These are phyloP conservation scores for Solanum commersonii DNA, from an alignment of 257 asterid genomes.

Conservation along the genomic window DNA sequence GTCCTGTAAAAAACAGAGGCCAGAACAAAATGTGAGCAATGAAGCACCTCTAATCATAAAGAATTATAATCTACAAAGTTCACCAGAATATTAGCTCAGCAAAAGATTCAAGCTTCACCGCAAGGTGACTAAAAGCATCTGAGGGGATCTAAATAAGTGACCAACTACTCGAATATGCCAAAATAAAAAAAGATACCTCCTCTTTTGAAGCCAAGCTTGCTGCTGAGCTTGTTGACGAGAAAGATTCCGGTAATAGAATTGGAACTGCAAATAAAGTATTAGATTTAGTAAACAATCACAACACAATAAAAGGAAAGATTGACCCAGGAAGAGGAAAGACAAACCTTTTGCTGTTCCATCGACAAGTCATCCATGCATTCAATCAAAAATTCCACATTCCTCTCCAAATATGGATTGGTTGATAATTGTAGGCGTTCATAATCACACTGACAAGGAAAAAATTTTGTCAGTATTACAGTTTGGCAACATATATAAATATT, in stretches of 20 bases:
- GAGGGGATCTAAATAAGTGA: neutral
- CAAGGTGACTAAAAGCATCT: neutral
- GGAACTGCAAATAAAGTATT: conserved; percentile 46
- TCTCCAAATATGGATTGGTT: conserved; percentile 68
- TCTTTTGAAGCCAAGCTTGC: conserved; percentile 95
- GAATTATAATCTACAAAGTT: neutral
- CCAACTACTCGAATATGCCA: neutral
- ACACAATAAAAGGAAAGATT: neutral
- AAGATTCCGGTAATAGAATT: conserved; percentile 82
- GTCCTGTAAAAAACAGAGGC: conserved; percentile 34
- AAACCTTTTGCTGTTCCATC: conserved; percentile 89
- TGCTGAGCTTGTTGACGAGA: conserved; percentile 97
- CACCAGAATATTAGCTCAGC: neutral
- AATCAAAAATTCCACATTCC: conserved; percentile 84
- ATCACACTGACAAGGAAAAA: conserved; percentile 48
- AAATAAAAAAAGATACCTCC: conserved; percentile 45
- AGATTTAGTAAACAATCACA: neutral
- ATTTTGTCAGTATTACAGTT: neutral
- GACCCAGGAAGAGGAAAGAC: conserved; percentile 1
- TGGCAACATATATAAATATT: neutral
- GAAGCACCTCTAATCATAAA: neutral
- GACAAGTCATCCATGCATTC: conserved; percentile 99
- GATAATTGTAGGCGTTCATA: conserved; percentile 86
- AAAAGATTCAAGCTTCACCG: neutral
- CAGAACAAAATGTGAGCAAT: neutral